These are phyloP conservation scores for Boeremia exigua DNA, from an alignment of 2,329 filamentous ascomycete genomes.

Conservation along the genomic window DNA sequence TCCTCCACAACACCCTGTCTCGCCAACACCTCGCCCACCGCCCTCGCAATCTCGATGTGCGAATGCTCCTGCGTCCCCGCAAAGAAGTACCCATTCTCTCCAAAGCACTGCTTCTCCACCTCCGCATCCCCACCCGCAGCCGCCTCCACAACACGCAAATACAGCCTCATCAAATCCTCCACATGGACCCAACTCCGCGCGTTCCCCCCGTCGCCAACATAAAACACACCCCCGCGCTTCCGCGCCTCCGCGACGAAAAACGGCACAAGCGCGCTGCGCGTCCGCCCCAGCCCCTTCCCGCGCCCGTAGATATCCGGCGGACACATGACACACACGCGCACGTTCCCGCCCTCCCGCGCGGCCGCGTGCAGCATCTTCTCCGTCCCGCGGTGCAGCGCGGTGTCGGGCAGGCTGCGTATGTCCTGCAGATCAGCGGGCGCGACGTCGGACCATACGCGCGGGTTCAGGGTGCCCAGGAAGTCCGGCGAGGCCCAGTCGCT, in stretches of 20 bases:
- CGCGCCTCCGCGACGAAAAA: constrained; percentile 47
- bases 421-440: constrained; percentile 60
- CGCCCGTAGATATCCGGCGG: constrained; percentile 68
- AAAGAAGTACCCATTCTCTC: constrained; percentile 57
- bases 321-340: constrained; percentile 61
- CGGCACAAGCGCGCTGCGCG: constrained; percentile 52
- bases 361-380: constrained; percentile 69
- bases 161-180: constrained; percentile 64
- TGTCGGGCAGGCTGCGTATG: constrained; percentile 61
- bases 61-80: constrained; percentile 47
- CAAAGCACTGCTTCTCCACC: constrained; percentile 57
- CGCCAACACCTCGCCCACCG: constrained; percentile 33
- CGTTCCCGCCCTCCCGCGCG: constrained; percentile 47
- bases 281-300: constrained; percentile 61
- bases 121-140: constrained; percentile 52
- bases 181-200: constrained; percentile 63
- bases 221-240: constrained; percentile 49
- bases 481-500: constrained; percentile 50
- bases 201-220: constrained; percentile 61
- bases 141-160: constrained; percentile 61
- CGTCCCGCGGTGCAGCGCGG: constrained; percentile 67
- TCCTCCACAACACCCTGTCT: constrained; percentile 30
- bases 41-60: constrained; percentile 36
- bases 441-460: constrained; percentile 63
- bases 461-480: constrained; percentile 29